phyloP scores from a whole-genome alignment of 148 eudicot genomes.

The Simmondsia chinensis region DNA sequence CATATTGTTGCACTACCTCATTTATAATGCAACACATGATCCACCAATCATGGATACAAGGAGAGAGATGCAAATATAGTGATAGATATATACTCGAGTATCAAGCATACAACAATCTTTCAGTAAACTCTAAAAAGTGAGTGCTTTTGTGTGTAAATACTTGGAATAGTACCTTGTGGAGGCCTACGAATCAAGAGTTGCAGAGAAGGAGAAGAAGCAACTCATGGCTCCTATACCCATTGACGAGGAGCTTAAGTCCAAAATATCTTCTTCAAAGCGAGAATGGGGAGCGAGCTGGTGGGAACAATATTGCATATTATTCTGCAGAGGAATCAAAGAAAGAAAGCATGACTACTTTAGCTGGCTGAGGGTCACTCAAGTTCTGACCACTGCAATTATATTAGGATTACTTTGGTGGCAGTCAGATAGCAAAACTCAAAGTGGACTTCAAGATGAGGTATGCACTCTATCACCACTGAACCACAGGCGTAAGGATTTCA shows the following conservation, averaged over 20 bases:
- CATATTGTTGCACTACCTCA: no score
- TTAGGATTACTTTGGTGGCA: constrained; percentile 97
- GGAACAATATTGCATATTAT: constrained; percentile 67
- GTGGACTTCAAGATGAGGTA: constrained; percentile 82
- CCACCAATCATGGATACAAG: no score
- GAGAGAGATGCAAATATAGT: no score
- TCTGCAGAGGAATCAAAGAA: constrained; percentile 84
- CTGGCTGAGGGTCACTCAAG: constrained; percentile 93
- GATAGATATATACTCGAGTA: no score
- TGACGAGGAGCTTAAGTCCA: constrained; percentile 49
- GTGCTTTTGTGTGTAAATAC: constrained; percentile 1
- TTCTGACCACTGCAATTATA: constrained; percentile 70
- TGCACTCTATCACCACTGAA: neutral
- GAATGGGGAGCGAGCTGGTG: constrained; percentile 99
- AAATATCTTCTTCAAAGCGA: constrained; percentile 29
- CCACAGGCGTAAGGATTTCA: neutral
- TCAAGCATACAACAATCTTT: no score
- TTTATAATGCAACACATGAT: no score
- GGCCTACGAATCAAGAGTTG: constrained; percentile 73
- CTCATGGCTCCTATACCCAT: constrained; percentile 42
- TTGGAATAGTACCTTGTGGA: constrained; percentile 68
- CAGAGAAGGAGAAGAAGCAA: constrained; percentile 67
- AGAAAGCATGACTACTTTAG: constrained; percentile 86
- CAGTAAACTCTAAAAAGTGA: no score
- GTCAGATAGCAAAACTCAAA: constrained; percentile 43